Percentiles rank a stretch among this genome's conserved stretches.
Evolutionary conservation across 1,139 yeast genomes (phyloP).

Genomic region (Geotrichum cucujoidarum): DNA sequence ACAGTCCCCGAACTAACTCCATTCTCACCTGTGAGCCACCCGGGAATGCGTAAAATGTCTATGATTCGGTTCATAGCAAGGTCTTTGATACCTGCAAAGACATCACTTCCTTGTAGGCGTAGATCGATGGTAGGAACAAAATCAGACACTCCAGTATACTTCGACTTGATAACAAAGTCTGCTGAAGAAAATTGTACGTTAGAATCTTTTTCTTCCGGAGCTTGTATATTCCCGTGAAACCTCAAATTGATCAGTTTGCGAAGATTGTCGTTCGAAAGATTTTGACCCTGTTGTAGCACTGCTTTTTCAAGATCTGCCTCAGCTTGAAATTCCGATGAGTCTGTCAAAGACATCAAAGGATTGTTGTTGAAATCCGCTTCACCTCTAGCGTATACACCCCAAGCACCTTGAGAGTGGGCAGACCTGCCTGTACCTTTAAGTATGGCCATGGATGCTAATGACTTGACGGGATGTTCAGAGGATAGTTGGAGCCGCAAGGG

Average conservation of each 20-base stretch:
- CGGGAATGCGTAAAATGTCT: constrained; percentile 56
- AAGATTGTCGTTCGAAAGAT: neutral
- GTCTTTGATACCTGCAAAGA: constrained; percentile 76
- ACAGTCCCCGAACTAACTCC: constrained; percentile 48
- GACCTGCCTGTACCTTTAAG: constrained; percentile 51
- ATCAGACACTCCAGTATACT: neutral
- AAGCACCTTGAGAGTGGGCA: constrained; percentile 28
- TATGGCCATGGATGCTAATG: constrained; percentile 51
- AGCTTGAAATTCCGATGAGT: constrained; percentile 18
- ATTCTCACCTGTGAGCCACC: constrained; percentile 79
- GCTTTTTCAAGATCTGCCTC: constrained; percentile 16
- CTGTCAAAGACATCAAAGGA: constrained; percentile 7
- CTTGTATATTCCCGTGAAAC: constrained; percentile 17
- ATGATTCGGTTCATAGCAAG: constrained; percentile 52
- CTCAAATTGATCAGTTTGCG: constrained; percentile 12
- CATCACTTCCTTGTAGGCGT: constrained; percentile 62
- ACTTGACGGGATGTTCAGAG: constrained; percentile 48
- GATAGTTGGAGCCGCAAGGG: constrained; percentile 34
- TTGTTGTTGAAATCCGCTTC: constrained; percentile 23
- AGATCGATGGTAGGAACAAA: constrained; percentile 39
- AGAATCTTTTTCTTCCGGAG: neutral
- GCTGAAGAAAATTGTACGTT: constrained; percentile 11
- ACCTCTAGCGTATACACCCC: constrained; percentile 31
- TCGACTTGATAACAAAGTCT: constrained; percentile 12
- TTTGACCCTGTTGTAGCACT: neutral